A percentile compares a stretch with the other conserved stretches of the same genome.
phyloP scores from a whole-genome alignment of 2,329 filamentous ascomycete genomes.

The Trichoderma atrobrunneum region DNA sequence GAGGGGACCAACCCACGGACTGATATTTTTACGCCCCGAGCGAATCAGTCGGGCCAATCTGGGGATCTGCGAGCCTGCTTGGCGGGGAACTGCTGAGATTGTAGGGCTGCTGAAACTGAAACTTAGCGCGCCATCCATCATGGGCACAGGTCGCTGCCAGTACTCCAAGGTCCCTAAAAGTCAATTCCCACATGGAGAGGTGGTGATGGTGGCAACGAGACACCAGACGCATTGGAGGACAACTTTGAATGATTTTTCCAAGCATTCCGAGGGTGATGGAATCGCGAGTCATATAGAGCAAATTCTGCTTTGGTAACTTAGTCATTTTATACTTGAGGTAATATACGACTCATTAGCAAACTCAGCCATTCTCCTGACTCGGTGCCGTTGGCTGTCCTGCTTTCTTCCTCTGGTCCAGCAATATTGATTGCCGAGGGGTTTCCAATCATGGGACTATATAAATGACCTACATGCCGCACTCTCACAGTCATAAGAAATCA shows the following conservation, averaged over 20 bases:
- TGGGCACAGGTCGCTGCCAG: background rate
- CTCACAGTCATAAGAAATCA: too few relatives aligned
- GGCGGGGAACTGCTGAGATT: background rate
- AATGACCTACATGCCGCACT: too few relatives aligned
- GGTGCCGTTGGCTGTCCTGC: too few relatives aligned
- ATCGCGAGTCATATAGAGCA: background rate
- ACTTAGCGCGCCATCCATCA: background rate
- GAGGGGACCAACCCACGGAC: background rate
- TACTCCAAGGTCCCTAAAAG: background rate
- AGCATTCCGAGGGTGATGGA: background rate
- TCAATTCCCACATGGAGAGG: background rate
- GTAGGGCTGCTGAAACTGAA: background rate
- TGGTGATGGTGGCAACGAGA: background rate
- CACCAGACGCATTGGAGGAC: background rate
- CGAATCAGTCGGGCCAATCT: background rate
- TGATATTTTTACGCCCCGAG: slow-evolving; percentile 20
- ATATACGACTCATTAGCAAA: too few relatives aligned
- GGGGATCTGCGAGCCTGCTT: background rate
- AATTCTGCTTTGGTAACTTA: background rate
- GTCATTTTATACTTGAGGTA: too few relatives aligned
- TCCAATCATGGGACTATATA: too few relatives aligned
- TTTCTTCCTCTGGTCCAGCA: too few relatives aligned
- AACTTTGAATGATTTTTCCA: background rate
- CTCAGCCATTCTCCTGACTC: too few relatives aligned
- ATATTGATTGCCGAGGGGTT: too few relatives aligned